Conservation (phyloP, 495 filamentous ascomycete genomes). For the Talaromyces nanjingensis region DNA sequence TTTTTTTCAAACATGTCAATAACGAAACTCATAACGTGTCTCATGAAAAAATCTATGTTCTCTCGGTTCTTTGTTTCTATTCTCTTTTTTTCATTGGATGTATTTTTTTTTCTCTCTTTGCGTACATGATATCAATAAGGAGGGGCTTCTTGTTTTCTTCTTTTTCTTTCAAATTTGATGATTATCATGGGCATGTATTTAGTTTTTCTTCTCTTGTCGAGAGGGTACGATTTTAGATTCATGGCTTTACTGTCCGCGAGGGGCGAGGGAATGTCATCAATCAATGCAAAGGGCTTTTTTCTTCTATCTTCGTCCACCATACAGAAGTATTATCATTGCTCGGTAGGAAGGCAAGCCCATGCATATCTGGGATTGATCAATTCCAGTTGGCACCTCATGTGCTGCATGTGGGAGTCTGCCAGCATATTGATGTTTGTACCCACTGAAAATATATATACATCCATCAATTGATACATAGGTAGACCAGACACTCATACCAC, state of each 20-base stretch:
- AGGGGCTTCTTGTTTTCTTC: background rate
- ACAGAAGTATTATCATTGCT: no score
- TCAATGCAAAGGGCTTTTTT: background rate
- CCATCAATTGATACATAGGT: no score
- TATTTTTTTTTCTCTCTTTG: slow-evolving; percentile 3
- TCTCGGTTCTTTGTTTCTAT: background rate
- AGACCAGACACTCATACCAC: no score
- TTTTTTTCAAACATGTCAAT: background rate
- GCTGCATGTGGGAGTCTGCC: no score
- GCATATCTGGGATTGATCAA: no score
- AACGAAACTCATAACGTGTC: background rate
- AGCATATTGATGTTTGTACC: no score
- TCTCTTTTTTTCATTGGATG: background rate
- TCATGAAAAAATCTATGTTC: slow-evolving; percentile 1
- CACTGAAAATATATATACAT: no score
- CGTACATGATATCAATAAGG: slow-evolving; percentile 1
- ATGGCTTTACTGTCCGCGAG: background rate
- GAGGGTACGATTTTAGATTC: background rate
- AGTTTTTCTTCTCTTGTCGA: background rate
- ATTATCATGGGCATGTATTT: slow-evolving; percentile 2
- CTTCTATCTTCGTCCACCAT: no score
- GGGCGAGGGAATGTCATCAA: background rate
- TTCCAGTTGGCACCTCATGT: no score
- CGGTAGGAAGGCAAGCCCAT: no score
- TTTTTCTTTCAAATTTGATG: background rate